Percentiles rank a stretch among this genome's conserved stretches.
Evolutionary conservation across 2,329 filamentous ascomycete genomes (phyloP).

Genomic region (Epichloe gansuensis): DNA sequence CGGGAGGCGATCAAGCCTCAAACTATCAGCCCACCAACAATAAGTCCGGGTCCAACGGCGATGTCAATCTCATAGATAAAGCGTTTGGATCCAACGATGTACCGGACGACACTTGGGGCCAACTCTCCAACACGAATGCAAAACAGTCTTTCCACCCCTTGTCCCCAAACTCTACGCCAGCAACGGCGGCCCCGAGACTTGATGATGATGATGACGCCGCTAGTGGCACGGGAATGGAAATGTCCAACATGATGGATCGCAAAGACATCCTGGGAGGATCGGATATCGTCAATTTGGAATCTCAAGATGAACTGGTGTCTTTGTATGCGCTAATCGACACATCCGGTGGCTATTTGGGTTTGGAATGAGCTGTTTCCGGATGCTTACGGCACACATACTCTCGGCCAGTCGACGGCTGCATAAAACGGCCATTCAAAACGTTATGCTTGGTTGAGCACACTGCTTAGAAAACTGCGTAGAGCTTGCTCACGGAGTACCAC

Average conservation of each 20-base stretch:
- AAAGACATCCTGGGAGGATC: background rate
- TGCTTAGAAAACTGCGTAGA: too few species aligned
- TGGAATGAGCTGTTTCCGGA: background rate
- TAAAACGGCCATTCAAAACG: too few species aligned
- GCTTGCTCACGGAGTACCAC: too few species aligned
- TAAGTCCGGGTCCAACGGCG: background rate
- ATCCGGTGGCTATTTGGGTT: background rate
- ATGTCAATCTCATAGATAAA: background rate
- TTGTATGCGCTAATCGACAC: conserved; percentile 2
- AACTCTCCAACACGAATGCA: background rate
- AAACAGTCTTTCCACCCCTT: background rate
- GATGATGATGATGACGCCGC: background rate
- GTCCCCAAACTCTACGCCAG: conserved; percentile 1
- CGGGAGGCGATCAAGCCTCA: background rate
- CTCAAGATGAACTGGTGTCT: conserved; percentile 1
- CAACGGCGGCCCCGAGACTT: background rate
- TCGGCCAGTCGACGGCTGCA: too few species aligned
- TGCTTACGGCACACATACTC: too few species aligned
- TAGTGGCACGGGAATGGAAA: background rate
- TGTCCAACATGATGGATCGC: background rate
- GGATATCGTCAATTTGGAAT: conserved; percentile 1
- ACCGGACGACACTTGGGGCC: background rate
- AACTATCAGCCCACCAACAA: background rate
- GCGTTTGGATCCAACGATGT: background rate
- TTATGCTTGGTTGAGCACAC: too few species aligned